phyloP scores from a whole-genome alignment of 2,329 filamentous ascomycete genomes.

The Aspergillus persii region DNA sequence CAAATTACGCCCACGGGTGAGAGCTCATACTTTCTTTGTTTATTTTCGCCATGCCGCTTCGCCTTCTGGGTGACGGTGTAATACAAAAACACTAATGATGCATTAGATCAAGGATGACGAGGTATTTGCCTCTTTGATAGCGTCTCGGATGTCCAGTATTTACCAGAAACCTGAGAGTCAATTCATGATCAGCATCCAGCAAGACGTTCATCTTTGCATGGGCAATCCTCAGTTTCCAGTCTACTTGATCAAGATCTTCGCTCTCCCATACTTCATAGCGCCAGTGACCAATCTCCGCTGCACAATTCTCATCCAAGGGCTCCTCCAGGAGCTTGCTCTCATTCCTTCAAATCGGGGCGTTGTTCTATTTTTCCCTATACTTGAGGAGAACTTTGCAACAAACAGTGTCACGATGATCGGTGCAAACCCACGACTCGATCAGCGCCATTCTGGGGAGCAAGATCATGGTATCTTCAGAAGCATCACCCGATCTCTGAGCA shows the following conservation, averaged over 20 bases:
- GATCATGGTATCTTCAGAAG: constrained; percentile 42
- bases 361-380: constrained; percentile 67
- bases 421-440: constrained; percentile 62
- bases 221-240: constrained; percentile 74
- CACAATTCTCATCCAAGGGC: constrained; percentile 71
- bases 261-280: constrained; percentile 66
- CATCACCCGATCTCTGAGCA: constrained; percentile 39
- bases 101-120: constrained; percentile 67
- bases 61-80: not conserved
- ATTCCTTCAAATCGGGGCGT: constrained; percentile 67
- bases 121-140: constrained; percentile 71
- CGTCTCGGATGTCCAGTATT: constrained; percentile 68
- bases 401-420: constrained; percentile 68
- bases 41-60: not conserved
- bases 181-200: constrained; percentile 72
- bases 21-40: not conserved
- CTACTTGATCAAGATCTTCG: constrained; percentile 72
- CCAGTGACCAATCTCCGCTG: constrained; percentile 78
- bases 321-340: constrained; percentile 68
- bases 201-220: constrained; percentile 72
- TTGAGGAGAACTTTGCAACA: constrained; percentile 69
- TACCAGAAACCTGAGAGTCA: constrained; percentile 73
- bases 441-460: constrained; percentile 40
- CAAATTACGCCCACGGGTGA: constrained; percentile 62
- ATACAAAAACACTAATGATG: not conserved